Percentiles rank a stretch among this genome's conserved stretches.
These are phyloP conservation scores for Solanum pimpinellifolium DNA, from an alignment of 257 asterid species.

Conservation along the genomic window DNA sequence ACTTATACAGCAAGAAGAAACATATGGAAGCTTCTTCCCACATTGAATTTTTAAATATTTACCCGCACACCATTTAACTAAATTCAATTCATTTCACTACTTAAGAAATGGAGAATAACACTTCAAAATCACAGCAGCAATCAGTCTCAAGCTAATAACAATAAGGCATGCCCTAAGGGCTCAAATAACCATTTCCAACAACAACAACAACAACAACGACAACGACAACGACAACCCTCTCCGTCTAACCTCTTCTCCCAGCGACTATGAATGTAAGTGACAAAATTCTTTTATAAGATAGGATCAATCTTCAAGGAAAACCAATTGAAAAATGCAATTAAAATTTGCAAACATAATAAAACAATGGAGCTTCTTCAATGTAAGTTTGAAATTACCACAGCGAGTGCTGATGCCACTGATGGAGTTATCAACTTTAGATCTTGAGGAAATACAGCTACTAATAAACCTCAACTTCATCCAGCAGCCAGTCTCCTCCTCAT, in stretches of 20 bases:
- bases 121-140: neutral
- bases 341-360: neutral
- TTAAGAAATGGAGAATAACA: neutral
- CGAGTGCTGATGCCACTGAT: conserved; percentile 36
- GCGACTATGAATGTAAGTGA: neutral
- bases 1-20: neutral
- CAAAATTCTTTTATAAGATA: neutral
- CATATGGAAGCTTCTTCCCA: neutral
- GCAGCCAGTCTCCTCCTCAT: conserved; percentile 29
- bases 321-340: neutral
- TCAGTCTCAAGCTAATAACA: neutral
- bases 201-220: neutral
- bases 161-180: neutral
- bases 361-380: neutral
- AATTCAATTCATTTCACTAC: neutral
- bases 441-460: conserved; percentile 47
- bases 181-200: neutral
- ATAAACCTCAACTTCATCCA: conserved; percentile 42
- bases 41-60: neutral
- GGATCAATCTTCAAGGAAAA: neutral
- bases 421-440: conserved; percentile 63
- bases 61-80: neutral
- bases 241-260: neutral
- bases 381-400: neutral
- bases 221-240: neutral